Evolutionary conservation across 345 rosid species (phyloP), one percentile per base, ranked within the genome.

Genomic region (Hibiscus tridactylites): DNA sequence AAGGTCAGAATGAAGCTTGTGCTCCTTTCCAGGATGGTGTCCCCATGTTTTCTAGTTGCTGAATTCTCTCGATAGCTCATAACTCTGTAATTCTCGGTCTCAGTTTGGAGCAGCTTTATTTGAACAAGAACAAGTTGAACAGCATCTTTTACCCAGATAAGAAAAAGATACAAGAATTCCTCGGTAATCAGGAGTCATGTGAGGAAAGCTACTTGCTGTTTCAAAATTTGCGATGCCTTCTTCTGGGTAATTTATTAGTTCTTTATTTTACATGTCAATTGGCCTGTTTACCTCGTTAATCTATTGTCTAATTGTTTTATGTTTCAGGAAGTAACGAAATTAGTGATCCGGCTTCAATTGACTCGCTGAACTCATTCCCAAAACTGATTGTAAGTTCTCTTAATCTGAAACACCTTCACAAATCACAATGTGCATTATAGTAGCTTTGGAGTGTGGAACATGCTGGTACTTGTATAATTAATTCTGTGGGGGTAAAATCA

Each of bases 31-130:
- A 11, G 29, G 31, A 61, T 56, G 31, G 21, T 9, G 24, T 33
- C 3, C 39, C 17, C 5, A 42, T 12, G 15, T 50, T 21, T 65
- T 56, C 50, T 50, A 47, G 28, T 28, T 2, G 2, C 16, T 26
- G 16, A 62, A 12, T 46, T 42, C 44, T 74, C 29, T 16, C 57
- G 63, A 56, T 37, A 33, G 21, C 39, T 37, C 75, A 33, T 24
- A 39, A 31, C 33, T 33, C 73, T 6, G 16, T 65, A 31, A 67
- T 76, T 74, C 71, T 42, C 37, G 4, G 71, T 47, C 65, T 71
- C 88, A 95, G 99, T 77, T 89, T 95, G 88, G 89, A 88, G 87
- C 89, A 85, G 80, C 93, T 95, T 70, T 84, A 92, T 75, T 78
- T 92, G 85, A 92, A 85, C 83, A 92, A 87, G 76, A 95, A 95